phyloP scores from a whole-genome alignment of 768 basidiomycete species.

The Lactifluus echinatus region DNA sequence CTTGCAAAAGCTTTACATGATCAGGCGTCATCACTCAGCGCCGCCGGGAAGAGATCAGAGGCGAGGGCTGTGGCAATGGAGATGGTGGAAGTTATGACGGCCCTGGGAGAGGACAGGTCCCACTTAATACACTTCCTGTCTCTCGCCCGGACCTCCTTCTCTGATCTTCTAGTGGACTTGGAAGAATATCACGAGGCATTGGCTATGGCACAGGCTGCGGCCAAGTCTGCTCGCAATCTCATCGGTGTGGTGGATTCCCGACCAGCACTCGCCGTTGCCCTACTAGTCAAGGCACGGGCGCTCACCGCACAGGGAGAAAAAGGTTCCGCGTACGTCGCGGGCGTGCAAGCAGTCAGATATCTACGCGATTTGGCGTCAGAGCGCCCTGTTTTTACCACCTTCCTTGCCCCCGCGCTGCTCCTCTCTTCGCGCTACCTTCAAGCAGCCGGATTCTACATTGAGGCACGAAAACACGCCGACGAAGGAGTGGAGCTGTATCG shows the following conservation, averaged over 20 bases:
- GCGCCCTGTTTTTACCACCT: constrained; percentile 1
- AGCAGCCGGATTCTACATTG: constrained; percentile 1
- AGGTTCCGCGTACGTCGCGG: not conserved
- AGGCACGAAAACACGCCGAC: constrained; percentile 8
- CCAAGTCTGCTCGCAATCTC: constrained; percentile 10
- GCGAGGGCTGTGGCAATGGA: constrained; percentile 9
- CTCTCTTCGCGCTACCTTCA: constrained; percentile 10
- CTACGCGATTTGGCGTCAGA: constrained; percentile 4
- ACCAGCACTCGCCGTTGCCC: constrained; percentile 1
- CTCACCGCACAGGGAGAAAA: constrained; percentile 4
- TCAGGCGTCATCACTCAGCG: not conserved
- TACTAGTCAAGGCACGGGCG: constrained; percentile 4
- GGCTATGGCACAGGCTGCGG: not conserved
- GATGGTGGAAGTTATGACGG: not conserved
- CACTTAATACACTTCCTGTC: constrained; percentile 2
- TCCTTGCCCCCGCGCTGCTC: not conserved
- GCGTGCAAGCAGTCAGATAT: constrained; percentile 5
- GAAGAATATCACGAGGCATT: constrained; percentile 4
- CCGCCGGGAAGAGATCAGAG: constrained; percentile 1
- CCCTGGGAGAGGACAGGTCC: constrained; percentile 3
- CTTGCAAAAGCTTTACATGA: constrained; percentile 9
- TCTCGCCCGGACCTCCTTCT: constrained; percentile 8
- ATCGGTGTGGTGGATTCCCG: constrained; percentile 11
- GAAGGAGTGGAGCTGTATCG: not conserved
- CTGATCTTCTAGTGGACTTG: constrained; percentile 5